Base-by-base conservation (phyloP, 495 filamentous ascomycete genomes). In the Xylaria sp. region DNA sequence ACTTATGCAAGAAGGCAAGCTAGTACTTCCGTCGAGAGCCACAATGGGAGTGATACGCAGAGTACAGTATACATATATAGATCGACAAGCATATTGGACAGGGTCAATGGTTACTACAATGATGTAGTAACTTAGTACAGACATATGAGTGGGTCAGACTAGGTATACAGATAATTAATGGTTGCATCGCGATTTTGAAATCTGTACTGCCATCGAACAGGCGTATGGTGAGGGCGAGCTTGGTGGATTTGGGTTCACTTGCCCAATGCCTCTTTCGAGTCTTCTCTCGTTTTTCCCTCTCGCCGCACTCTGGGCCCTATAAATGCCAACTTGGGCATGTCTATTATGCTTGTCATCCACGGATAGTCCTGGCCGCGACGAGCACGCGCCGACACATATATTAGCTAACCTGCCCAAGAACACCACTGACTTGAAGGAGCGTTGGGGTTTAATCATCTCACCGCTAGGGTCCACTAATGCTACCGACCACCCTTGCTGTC, bases 361-460 rank as follows among this genome's bases (percentile, higher is more conserved):
- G 41, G 5, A 11, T n/a, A 50, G 41, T 29, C 24, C 17, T 35
- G 43, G 43, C 29, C 37, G 41, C 41, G 17, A 43, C 26, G 29
- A 66, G 7, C 0, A 26, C 50, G 64, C 21, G 17, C 11, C 35
- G 21, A 21, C 55, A 67, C 48, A 55, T 41, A 55, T 41, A 67
- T 29, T n/a, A 66, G 19, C 33, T 14, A 67, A 48, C 35, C 33
- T 48, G 41, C 41, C 41, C 43, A 64, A 26, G 26, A 40, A 43
- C 59, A 43, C 37, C 37, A 24, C 21, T 15, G 41, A 44, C 41
- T 0, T 24, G 24, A 9, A 41, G 21, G 55, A 41, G 64, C 6
- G 46, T 55, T 53, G 64, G 64, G 62, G 19, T 48, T 67, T 55
- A 67, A 67, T 55, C 64, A 53, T 41, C 64, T 55, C 64, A 53